Percentiles rank a stretch among this genome's conserved stretches.
phyloP scores from a whole-genome alignment of 2,329 filamentous ascomycete species.

The Akanthomyces uredinophilus region DNA sequence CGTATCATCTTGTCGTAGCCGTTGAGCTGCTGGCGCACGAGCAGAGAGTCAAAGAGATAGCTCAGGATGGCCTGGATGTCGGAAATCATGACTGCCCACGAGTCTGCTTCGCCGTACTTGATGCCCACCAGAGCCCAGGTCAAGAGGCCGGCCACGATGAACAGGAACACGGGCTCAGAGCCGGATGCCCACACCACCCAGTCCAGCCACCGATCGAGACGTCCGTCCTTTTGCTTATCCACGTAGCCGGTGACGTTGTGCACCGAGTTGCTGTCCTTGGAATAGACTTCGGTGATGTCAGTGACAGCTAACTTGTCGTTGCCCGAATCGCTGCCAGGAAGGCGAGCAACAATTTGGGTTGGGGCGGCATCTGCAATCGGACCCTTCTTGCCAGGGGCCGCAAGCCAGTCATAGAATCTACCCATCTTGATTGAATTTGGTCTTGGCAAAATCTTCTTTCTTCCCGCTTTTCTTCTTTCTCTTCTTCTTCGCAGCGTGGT shows the following conservation, averaged over 20 bases:
- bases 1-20: slow-evolving; percentile 24
- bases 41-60: slow-evolving; percentile 33
- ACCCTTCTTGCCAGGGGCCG: slow-evolving; percentile 15
- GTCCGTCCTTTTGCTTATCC: slow-evolving; percentile 13
- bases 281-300: neutral
- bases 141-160: slow-evolving; percentile 27
- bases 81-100: slow-evolving; percentile 33
- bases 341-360: slow-evolving; percentile 10
- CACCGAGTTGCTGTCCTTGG: neutral
- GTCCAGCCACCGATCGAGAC: slow-evolving; percentile 21
- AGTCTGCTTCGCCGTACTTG: slow-evolving; percentile 26
- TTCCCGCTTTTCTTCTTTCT: neutral
- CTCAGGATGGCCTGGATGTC: slow-evolving; percentile 32
- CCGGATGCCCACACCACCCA: slow-evolving; percentile 19
- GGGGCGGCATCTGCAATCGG: slow-evolving; percentile 13
- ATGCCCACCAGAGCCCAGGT: slow-evolving; percentile 28
- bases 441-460: neutral
- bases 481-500: neutral
- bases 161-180: slow-evolving; percentile 21
- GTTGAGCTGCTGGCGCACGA: slow-evolving; percentile 35
- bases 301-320: neutral
- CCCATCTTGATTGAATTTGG: neutral
- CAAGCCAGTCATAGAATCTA: slow-evolving; percentile 6
- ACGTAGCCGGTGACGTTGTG: slow-evolving; percentile 20
- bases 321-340: neutral